These are phyloP conservation scores for Lactarius psammicola DNA, from an alignment of 768 basidiomycete genomes.

Conservation along the genomic window DNA sequence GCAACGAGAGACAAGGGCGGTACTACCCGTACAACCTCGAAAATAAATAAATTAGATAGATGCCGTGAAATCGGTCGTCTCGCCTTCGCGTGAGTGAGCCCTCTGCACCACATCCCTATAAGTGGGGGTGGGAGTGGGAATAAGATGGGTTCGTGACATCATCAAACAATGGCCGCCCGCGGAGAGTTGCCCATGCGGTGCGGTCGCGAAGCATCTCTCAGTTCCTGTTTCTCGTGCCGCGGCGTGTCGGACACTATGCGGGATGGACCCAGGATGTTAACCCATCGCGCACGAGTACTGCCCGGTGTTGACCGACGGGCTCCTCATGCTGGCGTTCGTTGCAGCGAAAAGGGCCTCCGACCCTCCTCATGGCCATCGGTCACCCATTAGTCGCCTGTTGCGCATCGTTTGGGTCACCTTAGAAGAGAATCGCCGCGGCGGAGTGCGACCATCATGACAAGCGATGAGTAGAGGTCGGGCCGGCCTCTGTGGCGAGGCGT, in stretches of 20 bases:
- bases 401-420: no score
- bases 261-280: conserved; percentile 8
- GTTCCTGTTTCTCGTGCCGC: conserved; percentile 11
- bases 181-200: conserved; percentile 10
- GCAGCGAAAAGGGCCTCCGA: background rate
- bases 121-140: no score
- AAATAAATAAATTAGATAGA: background rate
- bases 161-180: conserved; percentile 20
- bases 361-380: conserved; percentile 6
- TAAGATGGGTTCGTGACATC: background rate
- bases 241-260: conserved; percentile 12
- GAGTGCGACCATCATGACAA: background rate
- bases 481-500: conserved; percentile 2
- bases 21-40: background rate
- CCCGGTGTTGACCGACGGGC: conserved; percentile 14
- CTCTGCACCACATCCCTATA: background rate
- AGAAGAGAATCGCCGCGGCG: conserved; percentile 9
- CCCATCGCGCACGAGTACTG: conserved; percentile 1
- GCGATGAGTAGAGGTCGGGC: conserved; percentile 5
- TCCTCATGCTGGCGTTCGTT: conserved; percentile 10
- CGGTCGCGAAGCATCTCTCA: conserved; percentile 12
- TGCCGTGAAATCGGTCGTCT: background rate
- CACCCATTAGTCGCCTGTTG: no score
- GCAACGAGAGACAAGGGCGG: background rate
- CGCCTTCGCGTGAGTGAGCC: background rate